Evolutionary conservation across 1,284 basidiomycete species (phyloP), one percentile per base, ranked within the genome.

Genomic region (Grifola frondosa): DNA sequence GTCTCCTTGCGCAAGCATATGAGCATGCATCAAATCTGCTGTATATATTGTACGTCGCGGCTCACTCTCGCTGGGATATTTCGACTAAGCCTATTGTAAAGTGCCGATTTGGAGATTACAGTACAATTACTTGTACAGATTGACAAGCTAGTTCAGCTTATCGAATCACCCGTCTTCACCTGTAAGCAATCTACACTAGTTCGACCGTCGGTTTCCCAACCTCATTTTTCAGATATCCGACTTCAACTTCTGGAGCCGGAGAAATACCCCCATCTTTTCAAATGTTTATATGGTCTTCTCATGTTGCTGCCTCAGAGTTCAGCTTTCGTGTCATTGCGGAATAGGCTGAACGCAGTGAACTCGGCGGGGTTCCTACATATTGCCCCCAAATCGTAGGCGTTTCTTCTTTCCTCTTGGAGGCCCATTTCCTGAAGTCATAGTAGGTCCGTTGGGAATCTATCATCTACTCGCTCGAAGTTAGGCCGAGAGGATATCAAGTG

Each of bases 301-400:
- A 99, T 99, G 97, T 75, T 99, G 42, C 71, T 99, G 8, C 97
- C 97, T 1, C 97, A 99, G 70, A 97, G 92, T 61, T 88, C 88
- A 29, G 97, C 97, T 1, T 99, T 99, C 61, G 84, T 95, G 6
- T 97, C 96, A 1, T 75, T 99, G 13, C 80, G 96, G 26, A 97
- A 97, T 64, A 83, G 97, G 25, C 69, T 99, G 25, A 94, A 89
- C 53, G 94, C 95, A 2, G 93, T 99, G 32, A 96, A 96, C 63
- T 91, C 95, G 2, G 83, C 94, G 9, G 96, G 97, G 1, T 97
- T 94, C 65, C 66, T 96, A 4, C 91, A 96, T 44, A 90, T 91
- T 37, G 83, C 87, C 15, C 87, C 91, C 0, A 88, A 88, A 66
- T 70, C 84, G 89, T 91, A 53, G 37, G 66, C 43, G 5, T 17